These are phyloP conservation scores for Trichoderma orchidacearum DNA, from an alignment of 495 filamentous ascomycete genomes.

Conservation along the genomic window DNA sequence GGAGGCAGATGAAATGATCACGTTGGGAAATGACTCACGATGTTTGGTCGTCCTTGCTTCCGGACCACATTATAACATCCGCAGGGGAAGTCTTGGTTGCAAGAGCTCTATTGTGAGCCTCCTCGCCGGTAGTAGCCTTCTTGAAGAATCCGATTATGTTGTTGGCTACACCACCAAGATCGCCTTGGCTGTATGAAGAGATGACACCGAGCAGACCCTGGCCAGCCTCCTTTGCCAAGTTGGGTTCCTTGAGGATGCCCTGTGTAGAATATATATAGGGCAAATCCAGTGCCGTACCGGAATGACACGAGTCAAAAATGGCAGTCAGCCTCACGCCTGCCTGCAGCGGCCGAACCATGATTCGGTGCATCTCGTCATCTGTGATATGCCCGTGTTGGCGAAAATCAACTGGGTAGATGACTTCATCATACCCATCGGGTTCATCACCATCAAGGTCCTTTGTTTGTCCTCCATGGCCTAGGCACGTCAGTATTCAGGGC, in stretches of 20 bases:
- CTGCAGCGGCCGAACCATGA: constrained; percentile 77
- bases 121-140: constrained; percentile 76
- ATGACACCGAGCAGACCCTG: constrained; percentile 85
- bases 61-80: constrained; percentile 96
- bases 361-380: constrained; percentile 96
- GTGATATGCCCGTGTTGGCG: constrained; percentile 82
- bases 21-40: constrained; percentile 50
- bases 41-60: constrained; percentile 92
- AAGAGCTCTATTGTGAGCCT: constrained; percentile 62
- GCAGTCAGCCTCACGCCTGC: constrained; percentile 86
- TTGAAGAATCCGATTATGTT: constrained; percentile 83
- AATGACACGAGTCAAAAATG: constrained; percentile 99
- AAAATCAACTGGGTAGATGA: constrained; percentile 97
- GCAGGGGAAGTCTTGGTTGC: constrained; percentile 89
- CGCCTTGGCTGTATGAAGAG: constrained; percentile 78
- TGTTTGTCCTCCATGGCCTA: constrained; percentile 95
- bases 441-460: constrained; percentile 90
- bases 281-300: constrained; percentile 86
- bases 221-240: constrained; percentile 93
- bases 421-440: constrained; percentile 92
- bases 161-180: constrained; percentile 69
- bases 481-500: neutral
- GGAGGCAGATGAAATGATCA: neutral
- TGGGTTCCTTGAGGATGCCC: constrained; percentile 94
- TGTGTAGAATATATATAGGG: constrained; percentile 95